Evolutionary conservation across 768 basidiomycete genomes (phyloP).

Genomic region (Auriculariales sp.): DNA sequence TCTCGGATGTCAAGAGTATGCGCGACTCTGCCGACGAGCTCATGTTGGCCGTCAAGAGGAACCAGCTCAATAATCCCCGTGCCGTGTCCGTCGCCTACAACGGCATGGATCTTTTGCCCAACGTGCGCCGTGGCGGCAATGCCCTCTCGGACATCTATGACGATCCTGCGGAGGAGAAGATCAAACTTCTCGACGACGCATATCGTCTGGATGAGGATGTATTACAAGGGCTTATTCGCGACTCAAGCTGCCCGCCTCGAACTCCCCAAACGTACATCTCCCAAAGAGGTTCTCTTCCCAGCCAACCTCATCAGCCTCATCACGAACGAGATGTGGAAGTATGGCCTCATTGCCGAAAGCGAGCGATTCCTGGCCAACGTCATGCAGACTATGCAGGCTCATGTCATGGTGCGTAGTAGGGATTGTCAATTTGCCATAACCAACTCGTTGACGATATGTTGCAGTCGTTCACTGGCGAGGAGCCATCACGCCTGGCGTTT

Average conservation of each 20-base stretch:
- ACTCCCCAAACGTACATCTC: constrained; percentile 76
- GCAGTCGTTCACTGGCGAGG: constrained; percentile 84
- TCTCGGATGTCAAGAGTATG: constrained; percentile 40
- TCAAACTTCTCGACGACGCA: constrained; percentile 79
- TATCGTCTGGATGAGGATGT: constrained; percentile 89
- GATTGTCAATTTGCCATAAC: background rate
- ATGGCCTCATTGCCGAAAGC: constrained; percentile 90
- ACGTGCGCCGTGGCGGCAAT: constrained; percentile 39
- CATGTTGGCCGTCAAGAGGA: constrained; percentile 59
- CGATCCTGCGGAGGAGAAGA: constrained; percentile 90
- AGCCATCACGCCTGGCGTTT: constrained; percentile 96
- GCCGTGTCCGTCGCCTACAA: constrained; percentile 83
- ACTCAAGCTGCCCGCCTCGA: constrained; percentile 90
- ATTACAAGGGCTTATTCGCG: constrained; percentile 74
- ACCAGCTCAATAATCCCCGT: constrained; percentile 56
- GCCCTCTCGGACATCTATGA: constrained; percentile 68
- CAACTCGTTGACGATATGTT: constrained; percentile 5
- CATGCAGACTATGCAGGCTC: constrained; percentile 93
- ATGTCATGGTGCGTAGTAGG: constrained; percentile 75
- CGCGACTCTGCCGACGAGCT: constrained; percentile 68
- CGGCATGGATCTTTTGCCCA: constrained; percentile 60
- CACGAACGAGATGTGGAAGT: constrained; percentile 99
- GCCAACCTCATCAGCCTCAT: constrained; percentile 94
- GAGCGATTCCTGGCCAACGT: constrained; percentile 97
- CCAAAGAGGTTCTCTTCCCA: constrained; percentile 97